Percentiles rank a stretch among this genome's conserved stretches.
Conservation (phyloP, 2,329 filamentous ascomycete species). For the Pseudogymnoascus verrucosus region DNA sequence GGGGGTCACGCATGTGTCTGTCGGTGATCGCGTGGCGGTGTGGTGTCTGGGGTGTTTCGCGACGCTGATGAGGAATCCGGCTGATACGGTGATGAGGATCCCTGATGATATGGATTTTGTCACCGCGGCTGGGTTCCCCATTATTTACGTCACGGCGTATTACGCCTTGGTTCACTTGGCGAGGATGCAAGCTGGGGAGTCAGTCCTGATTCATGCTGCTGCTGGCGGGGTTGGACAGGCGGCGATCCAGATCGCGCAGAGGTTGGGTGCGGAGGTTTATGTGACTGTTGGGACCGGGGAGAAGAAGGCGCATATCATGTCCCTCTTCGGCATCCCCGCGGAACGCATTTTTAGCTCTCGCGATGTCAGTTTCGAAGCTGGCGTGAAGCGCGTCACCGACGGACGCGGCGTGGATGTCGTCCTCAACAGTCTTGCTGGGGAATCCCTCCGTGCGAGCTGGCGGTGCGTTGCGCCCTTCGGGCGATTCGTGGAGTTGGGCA, state of each 20-base stretch:
- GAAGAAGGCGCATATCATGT: slow-evolving; percentile 19
- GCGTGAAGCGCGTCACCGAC: slow-evolving; percentile 26
- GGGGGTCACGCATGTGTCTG: slow-evolving; percentile 19
- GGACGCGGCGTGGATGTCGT: slow-evolving; percentile 29
- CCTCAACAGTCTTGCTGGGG: slow-evolving; percentile 28
- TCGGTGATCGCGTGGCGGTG: slow-evolving; percentile 30
- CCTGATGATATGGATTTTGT: slow-evolving; percentile 22
- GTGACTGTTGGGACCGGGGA: slow-evolving; percentile 22
- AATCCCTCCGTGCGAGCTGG: slow-evolving; percentile 27
- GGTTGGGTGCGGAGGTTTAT: slow-evolving; percentile 28
- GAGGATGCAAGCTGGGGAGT: slow-evolving; percentile 21
- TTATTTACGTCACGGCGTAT: slow-evolving; percentile 24
- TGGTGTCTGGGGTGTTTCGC: slow-evolving; percentile 26
- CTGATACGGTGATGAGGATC: slow-evolving; percentile 22
- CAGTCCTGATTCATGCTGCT: slow-evolving; percentile 31
- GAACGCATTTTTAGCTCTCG: slow-evolving; percentile 18
- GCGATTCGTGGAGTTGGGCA: slow-evolving; percentile 36
- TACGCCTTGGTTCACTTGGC: slow-evolving; percentile 23
- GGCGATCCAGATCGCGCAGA: slow-evolving; percentile 27
- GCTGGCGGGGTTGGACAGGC: slow-evolving; percentile 31
- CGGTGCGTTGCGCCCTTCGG: slow-evolving; percentile 32
- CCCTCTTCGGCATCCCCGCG: background rate
- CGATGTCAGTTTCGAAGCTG: slow-evolving; percentile 27
- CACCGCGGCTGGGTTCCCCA: slow-evolving; percentile 22
- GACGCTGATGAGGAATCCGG: slow-evolving; percentile 25